Conservation (phyloP, 352 stramenopile species). For the Phytophthora pistaciae region DNA sequence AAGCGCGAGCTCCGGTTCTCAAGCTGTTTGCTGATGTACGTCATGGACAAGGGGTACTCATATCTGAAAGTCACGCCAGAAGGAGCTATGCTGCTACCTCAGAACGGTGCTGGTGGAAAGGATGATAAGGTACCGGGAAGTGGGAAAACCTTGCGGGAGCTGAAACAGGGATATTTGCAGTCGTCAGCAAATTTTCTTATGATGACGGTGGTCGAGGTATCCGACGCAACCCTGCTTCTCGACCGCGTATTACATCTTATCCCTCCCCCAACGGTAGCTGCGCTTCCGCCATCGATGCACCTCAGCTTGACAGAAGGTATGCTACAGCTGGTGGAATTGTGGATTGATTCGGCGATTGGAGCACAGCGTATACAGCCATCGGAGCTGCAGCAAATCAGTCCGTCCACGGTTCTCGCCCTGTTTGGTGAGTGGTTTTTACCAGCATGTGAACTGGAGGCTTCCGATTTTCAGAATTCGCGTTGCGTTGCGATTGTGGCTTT, state of each 20-base stretch:
- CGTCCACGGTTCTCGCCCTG: slow-evolving; percentile 83
- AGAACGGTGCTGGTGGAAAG: slow-evolving; percentile 37
- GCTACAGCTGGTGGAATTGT: slow-evolving; percentile 78
- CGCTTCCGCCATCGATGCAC: slow-evolving; percentile 70
- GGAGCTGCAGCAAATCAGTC: slow-evolving; percentile 75
- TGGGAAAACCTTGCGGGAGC: slow-evolving; percentile 61
- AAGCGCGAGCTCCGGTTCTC: slow-evolving; percentile 83
- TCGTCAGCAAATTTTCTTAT: slow-evolving; percentile 78
- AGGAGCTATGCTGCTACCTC: slow-evolving; percentile 61
- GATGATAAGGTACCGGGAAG: slow-evolving; percentile 30
- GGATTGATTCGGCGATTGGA: slow-evolving; percentile 85
- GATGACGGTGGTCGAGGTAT: slow-evolving; percentile 61
- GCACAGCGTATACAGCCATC: slow-evolving; percentile 62
- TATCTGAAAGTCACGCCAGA: slow-evolving; percentile 73
- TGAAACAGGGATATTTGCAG: slow-evolving; percentile 77
- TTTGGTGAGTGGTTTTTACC: slow-evolving; percentile 90
- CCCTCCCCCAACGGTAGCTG: slow-evolving; percentile 72
- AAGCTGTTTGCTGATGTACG: slow-evolving; percentile 85
- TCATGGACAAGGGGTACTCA: slow-evolving; percentile 81
- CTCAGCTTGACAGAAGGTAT: slow-evolving; percentile 81
- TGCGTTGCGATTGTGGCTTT: slow-evolving; percentile 83
- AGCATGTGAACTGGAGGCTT: slow-evolving; percentile 76
- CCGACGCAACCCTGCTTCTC: slow-evolving; percentile 76
- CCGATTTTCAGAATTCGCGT: slow-evolving; percentile 81
- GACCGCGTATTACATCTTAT: slow-evolving; percentile 87